Conservation (phyloP, 1,284 basidiomycete species). For the Ceratobasidium sp. region DNA sequence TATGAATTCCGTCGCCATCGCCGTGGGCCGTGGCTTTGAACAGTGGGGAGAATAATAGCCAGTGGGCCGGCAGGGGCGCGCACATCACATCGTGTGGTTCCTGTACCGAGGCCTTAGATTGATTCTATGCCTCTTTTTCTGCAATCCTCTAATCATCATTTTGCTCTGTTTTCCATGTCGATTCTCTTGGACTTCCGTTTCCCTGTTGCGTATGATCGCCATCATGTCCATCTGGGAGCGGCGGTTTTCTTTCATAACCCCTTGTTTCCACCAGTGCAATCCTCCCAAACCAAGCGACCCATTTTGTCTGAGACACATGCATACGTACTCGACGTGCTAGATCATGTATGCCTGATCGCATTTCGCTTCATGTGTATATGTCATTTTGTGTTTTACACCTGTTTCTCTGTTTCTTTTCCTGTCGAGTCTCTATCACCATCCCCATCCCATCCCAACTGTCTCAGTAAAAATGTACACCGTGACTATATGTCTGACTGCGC, state of each 20-base stretch:
- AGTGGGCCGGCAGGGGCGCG: not conserved
- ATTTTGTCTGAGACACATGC: constrained; percentile 46
- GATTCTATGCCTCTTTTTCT: constrained; percentile 34
- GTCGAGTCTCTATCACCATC: not conserved
- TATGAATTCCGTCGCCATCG: constrained; percentile 38
- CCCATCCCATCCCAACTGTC: constrained; percentile 44
- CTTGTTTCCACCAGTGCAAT: constrained; percentile 37
- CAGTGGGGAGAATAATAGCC: constrained; percentile 43
- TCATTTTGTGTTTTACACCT: constrained; percentile 12
- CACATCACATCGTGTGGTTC: constrained; percentile 29
- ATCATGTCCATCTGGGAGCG: constrained; percentile 6
- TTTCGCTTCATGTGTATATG: constrained; percentile 40
- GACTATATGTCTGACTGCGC: constrained; percentile 35
- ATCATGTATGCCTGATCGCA: constrained; percentile 45
- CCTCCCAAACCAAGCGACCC: constrained; percentile 32
- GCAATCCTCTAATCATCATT: constrained; percentile 34
- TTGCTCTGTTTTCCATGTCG: constrained; percentile 42
- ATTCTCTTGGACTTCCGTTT: constrained; percentile 39
- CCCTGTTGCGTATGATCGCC: constrained; percentile 33
- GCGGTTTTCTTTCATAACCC: not conserved
- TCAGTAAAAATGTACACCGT: constrained; percentile 46
- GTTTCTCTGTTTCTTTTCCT: constrained; percentile 19
- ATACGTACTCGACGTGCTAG: constrained; percentile 44
- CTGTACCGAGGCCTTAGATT: constrained; percentile 36
- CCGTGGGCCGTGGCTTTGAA: constrained; percentile 31